Evolutionary conservation across 75 land plant species (phyloP).

Genomic region (Chamaecyparis obtusa): DNA sequence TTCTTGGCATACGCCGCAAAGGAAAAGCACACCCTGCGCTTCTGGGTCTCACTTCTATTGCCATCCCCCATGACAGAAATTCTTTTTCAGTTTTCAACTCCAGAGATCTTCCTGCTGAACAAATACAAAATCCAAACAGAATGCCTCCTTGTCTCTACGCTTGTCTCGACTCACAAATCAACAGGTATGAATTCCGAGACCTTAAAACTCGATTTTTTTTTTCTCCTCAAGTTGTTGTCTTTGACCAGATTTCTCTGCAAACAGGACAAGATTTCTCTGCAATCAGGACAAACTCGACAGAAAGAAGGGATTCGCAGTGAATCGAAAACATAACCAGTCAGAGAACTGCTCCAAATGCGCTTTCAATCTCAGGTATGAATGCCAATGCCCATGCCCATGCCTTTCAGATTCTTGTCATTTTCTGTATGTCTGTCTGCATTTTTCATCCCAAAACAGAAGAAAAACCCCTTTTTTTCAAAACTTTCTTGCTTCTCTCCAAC

Average conservation of each 20-base stretch:
- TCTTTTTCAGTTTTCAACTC: neutral
- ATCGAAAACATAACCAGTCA: neutral
- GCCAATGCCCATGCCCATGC: neutral
- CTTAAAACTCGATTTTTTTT: neutral
- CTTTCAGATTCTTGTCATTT: neutral
- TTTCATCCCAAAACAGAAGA: too few relatives aligned
- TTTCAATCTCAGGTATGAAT: neutral
- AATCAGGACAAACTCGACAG: neutral
- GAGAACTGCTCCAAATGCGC: neutral
- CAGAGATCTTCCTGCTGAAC: neutral
- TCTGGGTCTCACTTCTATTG: neutral
- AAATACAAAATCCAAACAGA: neutral
- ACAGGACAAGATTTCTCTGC: neutral
- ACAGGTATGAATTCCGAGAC: neutral
- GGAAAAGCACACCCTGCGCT: slow-evolving; percentile 9
- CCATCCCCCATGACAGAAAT: neutral
- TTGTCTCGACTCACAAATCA: neutral
- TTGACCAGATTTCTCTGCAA: neutral
- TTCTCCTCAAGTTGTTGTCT: neutral
- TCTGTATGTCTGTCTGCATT: neutral
- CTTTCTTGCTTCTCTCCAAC: neutral
- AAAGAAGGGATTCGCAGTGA: neutral
- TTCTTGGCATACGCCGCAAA: slow-evolving; percentile 48
- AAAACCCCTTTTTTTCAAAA: neutral
- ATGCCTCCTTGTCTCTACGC: neutral